phyloP scores from a whole-genome alignment of 78 protist species.

The Cavenderia fasciculata region DNA sequence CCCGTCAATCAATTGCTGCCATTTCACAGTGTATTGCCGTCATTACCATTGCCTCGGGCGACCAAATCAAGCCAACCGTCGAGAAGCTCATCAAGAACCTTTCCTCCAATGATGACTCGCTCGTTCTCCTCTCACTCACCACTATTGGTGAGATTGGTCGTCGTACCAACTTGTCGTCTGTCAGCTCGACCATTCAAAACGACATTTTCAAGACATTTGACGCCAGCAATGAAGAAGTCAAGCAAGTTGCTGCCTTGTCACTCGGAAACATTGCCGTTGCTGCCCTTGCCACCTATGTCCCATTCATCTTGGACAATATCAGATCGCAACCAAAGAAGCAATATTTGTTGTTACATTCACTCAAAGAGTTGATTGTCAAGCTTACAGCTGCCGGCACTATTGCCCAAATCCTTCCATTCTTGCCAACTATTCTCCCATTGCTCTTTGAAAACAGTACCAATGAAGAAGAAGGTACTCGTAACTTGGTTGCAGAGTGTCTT shows the following conservation, averaged over 20 bases:
- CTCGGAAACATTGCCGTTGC: conserved; percentile 87
- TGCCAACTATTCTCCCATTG: conserved; percentile 51
- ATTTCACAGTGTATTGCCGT: conserved; percentile 85
- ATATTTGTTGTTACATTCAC: conserved; percentile 91
- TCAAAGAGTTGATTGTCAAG: conserved; percentile 84
- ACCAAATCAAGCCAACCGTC: conserved; percentile 46
- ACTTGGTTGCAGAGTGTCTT: conserved; percentile 94
- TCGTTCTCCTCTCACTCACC: conserved; percentile 79
- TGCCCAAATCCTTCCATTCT: conserved; percentile 38
- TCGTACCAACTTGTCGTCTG: conserved; percentile 59
- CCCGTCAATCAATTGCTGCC: conserved; percentile 47
- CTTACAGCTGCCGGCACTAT: conserved; percentile 1
- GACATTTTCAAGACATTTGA: conserved; percentile 68
- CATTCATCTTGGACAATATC: conserved; percentile 84
- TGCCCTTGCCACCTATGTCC: conserved; percentile 59
- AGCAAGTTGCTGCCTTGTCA: conserved; percentile 86
- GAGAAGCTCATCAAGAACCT: conserved; percentile 46
- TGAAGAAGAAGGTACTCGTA: conserved; percentile 95
- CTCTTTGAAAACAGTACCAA: conserved; percentile 80
- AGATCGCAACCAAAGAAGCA: conserved; percentile 75
- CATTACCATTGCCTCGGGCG: conserved; percentile 21
- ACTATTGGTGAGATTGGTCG: conserved; percentile 94
- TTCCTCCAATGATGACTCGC: conserved; percentile 11
- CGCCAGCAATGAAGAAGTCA: conserved; percentile 85
- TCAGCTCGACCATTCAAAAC: conserved; percentile 13